These are phyloP conservation scores for Chlorella sorokiniana DNA, from an alignment of 139 green algal genomes.

Conservation along the genomic window DNA sequence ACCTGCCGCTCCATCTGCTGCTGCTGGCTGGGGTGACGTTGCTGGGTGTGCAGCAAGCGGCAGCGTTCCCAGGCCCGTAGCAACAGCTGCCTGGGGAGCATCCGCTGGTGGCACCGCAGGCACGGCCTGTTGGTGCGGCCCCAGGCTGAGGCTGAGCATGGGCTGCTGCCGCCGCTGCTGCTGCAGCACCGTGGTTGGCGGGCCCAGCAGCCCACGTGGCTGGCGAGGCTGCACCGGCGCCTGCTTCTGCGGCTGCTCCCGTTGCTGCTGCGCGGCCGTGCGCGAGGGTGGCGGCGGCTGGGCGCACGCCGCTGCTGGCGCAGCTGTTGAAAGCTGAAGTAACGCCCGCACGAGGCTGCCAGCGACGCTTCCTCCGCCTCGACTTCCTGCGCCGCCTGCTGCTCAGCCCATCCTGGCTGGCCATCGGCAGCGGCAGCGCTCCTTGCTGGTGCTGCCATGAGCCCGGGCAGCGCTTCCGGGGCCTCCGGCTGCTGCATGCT, in stretches of 20 bases:
- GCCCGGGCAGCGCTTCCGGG: too few relatives aligned
- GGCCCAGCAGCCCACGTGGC: not conserved
- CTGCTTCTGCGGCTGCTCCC: not conserved
- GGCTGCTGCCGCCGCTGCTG: not conserved
- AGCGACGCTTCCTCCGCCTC: not conserved
- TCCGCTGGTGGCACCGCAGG: too few relatives aligned
- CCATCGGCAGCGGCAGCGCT: not conserved
- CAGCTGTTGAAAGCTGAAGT: too few relatives aligned
- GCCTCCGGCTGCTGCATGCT: not conserved
- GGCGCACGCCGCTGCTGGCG: not conserved
- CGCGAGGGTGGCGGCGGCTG: not conserved
- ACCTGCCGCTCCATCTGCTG: too few relatives aligned
- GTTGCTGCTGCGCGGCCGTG: not conserved
- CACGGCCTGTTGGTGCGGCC: too few relatives aligned
- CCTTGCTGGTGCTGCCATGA: not conserved
- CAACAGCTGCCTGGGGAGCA: too few relatives aligned
- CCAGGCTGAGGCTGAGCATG: not conserved
- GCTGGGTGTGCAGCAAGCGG: too few relatives aligned
- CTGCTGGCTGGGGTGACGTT: too few relatives aligned
- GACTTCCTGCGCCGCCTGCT: not conserved
- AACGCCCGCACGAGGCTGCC: not conserved
- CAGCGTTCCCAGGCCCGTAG: too few relatives aligned
- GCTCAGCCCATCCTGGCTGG: not conserved
- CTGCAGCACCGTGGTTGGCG: not conserved
- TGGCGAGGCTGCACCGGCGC: not conserved